These are phyloP conservation scores for Xylaria grammica DNA, from an alignment of 495 filamentous ascomycete genomes.

Conservation along the genomic window DNA sequence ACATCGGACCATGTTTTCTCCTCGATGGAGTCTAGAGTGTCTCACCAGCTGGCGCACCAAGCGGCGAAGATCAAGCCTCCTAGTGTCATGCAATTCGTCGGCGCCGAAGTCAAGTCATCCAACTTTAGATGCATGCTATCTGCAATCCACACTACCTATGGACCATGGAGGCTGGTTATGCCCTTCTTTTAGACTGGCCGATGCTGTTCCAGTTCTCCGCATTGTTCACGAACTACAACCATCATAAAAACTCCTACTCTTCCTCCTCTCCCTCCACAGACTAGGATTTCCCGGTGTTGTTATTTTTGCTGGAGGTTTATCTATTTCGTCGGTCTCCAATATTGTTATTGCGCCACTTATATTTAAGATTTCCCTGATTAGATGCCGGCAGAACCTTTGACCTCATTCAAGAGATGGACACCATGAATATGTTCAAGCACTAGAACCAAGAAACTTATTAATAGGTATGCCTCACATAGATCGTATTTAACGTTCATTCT, in stretches of 20 bases:
- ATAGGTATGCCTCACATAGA: too few relatives aligned
- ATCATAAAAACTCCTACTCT: not conserved
- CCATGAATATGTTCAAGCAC: too few relatives aligned
- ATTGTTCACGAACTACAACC: not conserved
- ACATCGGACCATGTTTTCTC: not conserved
- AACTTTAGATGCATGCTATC: not conserved
- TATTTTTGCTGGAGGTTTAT: too few relatives aligned
- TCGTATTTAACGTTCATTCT: too few relatives aligned
- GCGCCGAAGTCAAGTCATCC: not conserved
- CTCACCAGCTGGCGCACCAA: not conserved
- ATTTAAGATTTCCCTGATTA: too few relatives aligned
- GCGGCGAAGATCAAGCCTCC: not conserved
- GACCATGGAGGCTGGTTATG: not conserved
- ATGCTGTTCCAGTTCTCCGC: not conserved
- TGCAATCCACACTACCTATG: not conserved
- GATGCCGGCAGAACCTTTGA: too few relatives aligned
- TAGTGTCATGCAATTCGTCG: constrained; percentile 2
- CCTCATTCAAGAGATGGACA: too few relatives aligned
- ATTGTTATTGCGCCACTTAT: not conserved
- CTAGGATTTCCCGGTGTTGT: too few relatives aligned
- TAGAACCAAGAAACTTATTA: too few relatives aligned
- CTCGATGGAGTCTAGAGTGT: constrained; percentile 1
- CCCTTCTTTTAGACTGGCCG: not conserved
- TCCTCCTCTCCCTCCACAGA: not conserved
- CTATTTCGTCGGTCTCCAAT: not conserved